Evolutionary conservation across 306 rosid genomes (phyloP).

Genomic region (Canavalia gladiata): DNA sequence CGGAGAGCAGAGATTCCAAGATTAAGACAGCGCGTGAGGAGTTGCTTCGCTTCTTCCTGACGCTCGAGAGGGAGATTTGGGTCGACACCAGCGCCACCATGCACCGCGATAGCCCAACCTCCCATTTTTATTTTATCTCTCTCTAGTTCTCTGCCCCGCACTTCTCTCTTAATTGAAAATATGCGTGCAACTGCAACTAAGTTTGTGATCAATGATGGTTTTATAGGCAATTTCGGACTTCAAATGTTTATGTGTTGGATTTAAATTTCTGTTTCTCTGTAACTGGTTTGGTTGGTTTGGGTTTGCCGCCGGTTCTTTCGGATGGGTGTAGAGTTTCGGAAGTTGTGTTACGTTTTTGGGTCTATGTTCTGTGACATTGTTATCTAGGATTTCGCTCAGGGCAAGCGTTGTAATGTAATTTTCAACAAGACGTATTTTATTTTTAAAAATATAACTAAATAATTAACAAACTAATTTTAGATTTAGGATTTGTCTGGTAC

Average conservation of each 20-base stretch:
- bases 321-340: constrained; percentile 8
- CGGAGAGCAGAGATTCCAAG: constrained; percentile 84
- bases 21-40: constrained; percentile 86
- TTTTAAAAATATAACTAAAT: too few species aligned
- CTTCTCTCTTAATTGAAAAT: background rate
- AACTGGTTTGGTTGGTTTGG: background rate
- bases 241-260: constrained; percentile 19
- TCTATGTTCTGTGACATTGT: background rate
- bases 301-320: constrained; percentile 40
- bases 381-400: background rate
- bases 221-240: constrained; percentile 53
- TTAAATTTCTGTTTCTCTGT: constrained; percentile 13
- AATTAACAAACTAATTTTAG: too few species aligned
- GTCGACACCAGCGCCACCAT: constrained; percentile 97
- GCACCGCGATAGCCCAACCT: constrained; percentile 91
- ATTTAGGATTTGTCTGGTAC: too few species aligned
- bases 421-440: too few species aligned
- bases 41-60: constrained; percentile 86
- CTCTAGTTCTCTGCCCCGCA: background rate
- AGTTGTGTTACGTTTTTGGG: background rate
- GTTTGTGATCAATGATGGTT: background rate
- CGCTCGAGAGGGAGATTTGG: constrained; percentile 82
- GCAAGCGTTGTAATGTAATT: too few species aligned
- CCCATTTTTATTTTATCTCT: constrained; percentile 51
- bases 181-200: background rate